These are phyloP conservation scores for Pneumocystis sp. DNA, from an alignment of 1,139 yeast genomes.

Conservation along the genomic window DNA sequence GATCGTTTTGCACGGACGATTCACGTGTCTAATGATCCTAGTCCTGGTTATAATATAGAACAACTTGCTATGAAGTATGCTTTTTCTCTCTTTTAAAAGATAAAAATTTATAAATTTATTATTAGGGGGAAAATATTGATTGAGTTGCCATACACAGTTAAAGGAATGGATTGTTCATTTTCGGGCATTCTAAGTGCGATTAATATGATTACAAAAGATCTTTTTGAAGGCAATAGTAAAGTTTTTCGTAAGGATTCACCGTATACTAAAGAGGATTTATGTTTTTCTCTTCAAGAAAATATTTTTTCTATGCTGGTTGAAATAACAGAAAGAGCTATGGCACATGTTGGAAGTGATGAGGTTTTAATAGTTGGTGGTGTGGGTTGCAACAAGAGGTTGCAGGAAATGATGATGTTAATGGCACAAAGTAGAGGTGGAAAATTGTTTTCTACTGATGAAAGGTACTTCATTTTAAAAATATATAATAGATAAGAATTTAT, in stretches of 20 bases:
- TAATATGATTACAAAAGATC: slow-evolving; percentile 62
- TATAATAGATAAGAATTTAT: background rate
- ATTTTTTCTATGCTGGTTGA: slow-evolving; percentile 93
- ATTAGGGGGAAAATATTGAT: slow-evolving; percentile 44
- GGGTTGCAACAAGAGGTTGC: slow-evolving; percentile 81
- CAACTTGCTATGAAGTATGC: slow-evolving; percentile 57
- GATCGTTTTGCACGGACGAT: slow-evolving; percentile 90
- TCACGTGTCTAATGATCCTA: slow-evolving; percentile 78
- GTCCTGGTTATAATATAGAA: slow-evolving; percentile 95
- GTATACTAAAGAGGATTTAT: slow-evolving; percentile 71
- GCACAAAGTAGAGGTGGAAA: slow-evolving; percentile 76
- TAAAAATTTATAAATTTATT: slow-evolving; percentile 20
- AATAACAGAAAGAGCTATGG: slow-evolving; percentile 96
- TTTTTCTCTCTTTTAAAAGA: slow-evolving; percentile 8
- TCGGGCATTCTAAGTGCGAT: slow-evolving; percentile 81
- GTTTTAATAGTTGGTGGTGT: slow-evolving; percentile 96
- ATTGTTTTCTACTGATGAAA: slow-evolving; percentile 85
- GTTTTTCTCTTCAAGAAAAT: slow-evolving; percentile 85
- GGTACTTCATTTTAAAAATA: slow-evolving; percentile 22
- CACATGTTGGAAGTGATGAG: slow-evolving; percentile 80
- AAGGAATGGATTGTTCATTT: slow-evolving; percentile 97
- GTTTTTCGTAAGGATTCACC: slow-evolving; percentile 30
- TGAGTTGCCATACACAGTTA: slow-evolving; percentile 81
- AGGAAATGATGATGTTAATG: slow-evolving; percentile 93
- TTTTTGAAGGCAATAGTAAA: slow-evolving; percentile 41